Evolutionary conservation across 2,329 filamentous ascomycete genomes (phyloP), one percentile per base, ranked within the genome.

Genomic region (Trichoderma simmonsii): DNA sequence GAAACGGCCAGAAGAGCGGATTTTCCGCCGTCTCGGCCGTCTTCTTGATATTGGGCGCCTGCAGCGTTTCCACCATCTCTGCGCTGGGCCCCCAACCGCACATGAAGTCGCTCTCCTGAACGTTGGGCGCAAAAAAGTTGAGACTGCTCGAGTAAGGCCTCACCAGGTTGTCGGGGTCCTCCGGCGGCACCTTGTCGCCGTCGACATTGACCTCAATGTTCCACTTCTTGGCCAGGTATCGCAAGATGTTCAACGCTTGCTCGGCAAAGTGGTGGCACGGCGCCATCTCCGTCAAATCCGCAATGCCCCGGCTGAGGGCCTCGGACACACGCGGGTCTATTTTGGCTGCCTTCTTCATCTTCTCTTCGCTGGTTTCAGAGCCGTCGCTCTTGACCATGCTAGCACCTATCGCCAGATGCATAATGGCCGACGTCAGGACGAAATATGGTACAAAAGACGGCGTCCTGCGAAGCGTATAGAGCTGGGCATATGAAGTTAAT

Each of bases 391-490:
- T 73, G 39, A 77, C 51, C 3, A 71, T 43, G 2, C 81, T 81
- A 1, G 85, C 85, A 1, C 83, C 86, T 59, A 89, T 84, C 24
- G 87, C 86, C 0, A 89, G 83, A 73, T 89, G 87, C 85, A 89
- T 88, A 57, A 89, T 89, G n/a, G 86, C 81, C 0, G 87, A 87
- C 0, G 87, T 89, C 8, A 90, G 79, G n/a, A 89, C 87, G 75
- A 90, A 89, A 73, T 89, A 89, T 0, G 88, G 88, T 1, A 90
- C 87, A 74, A 90, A 90, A 0, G 87, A 88, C 1, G 88, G 88
- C 12, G 88, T 90, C 15, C 87, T 81, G n/a, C 85, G 83, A 18
- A 90, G 78, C 0, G 87, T 89, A 74, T 89, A 90, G 0, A 89
- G 81, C 67, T 87, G 86, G 4, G 87, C 86, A 75, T 90, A 89